Percentiles rank a stretch among this genome's conserved stretches.
These are phyloP conservation scores for Termitomyces titanicus DNA, from an alignment of 768 basidiomycete species.

Conservation along the genomic window DNA sequence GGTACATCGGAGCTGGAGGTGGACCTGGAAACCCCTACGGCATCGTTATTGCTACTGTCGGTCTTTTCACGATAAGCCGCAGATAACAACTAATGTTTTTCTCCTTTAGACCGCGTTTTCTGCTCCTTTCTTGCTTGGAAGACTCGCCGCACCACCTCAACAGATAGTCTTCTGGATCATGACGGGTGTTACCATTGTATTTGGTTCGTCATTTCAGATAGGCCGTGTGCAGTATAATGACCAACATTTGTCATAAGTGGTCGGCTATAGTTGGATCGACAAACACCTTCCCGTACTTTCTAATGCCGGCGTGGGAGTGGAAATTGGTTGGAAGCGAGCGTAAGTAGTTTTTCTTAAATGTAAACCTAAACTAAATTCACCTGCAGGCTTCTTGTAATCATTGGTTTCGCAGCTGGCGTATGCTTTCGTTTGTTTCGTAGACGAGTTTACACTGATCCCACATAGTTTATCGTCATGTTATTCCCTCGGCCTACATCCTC, in stretches of 20 bases:
- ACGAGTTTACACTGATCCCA: neutral
- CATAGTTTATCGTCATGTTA: slow-evolving; percentile 42
- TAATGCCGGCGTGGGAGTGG: slow-evolving; percentile 32
- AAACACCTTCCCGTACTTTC: slow-evolving; percentile 24
- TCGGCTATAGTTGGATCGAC: slow-evolving; percentile 42
- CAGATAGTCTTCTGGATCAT: slow-evolving; percentile 36
- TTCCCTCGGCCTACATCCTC: slow-evolving; percentile 42
- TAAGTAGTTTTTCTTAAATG: slow-evolving; percentile 16
- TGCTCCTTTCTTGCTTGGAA: slow-evolving; percentile 32
- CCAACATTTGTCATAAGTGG: slow-evolving; percentile 21
- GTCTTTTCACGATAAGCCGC: slow-evolving; percentile 7
- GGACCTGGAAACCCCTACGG: slow-evolving; percentile 39
- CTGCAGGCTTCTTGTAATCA: slow-evolving; percentile 37
- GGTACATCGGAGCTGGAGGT: slow-evolving; percentile 40
- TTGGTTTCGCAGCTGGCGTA: slow-evolving; percentile 42
- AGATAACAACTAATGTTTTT: neutral
- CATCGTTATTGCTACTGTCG: slow-evolving; percentile 36
- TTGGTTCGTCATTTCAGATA: slow-evolving; percentile 22
- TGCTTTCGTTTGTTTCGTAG: slow-evolving; percentile 7
- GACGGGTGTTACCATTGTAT: slow-evolving; percentile 34
- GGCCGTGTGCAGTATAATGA: neutral
- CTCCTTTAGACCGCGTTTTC: slow-evolving; percentile 26
- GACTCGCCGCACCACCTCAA: slow-evolving; percentile 29
- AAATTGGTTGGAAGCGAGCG: slow-evolving; percentile 41
- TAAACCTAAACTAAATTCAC: neutral